Evolutionary conservation across 108 stramenopile species (phyloP), one percentile per base, ranked within the genome.

Genomic region (Cyclotella cryptica): DNA sequence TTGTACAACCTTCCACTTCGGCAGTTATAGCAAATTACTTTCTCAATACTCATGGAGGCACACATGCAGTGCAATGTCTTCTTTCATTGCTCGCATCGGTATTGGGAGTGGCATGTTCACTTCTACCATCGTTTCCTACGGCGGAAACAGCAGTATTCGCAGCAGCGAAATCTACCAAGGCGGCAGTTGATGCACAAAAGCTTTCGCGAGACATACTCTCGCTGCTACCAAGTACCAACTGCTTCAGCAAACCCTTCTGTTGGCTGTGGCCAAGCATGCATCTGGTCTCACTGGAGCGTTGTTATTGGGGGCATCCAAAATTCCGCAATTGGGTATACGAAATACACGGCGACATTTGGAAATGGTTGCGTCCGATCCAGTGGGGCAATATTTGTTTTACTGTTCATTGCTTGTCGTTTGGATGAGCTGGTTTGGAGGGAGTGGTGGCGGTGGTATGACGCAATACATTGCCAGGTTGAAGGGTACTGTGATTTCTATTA

Each of bases 371-470:
- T 57, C 46, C 4, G 94, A 95, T 81, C 94, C 94, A 15, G 82
- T 95, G 13, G 88, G 89, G 22, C 92, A 92, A 43, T 95, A 95
- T 76, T 83, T 93, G 27, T 93, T 92, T 72, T 92, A 89, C 52
- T 85, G 86, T 62, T 88, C 94, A 0, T 64, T 91, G 18, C 17
- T 95, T 46, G 65, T 88, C 30, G 66, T 90, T 28, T 95, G 94
- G 94, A 71, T 91, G 74, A 52, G 72, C n/a, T 49, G 59, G 55
- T 68, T 63, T 46, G 57, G 66, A 13, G 70, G 76, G 24, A 45
- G 72, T 11, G 21, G 71, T n/a, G 44, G 12, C 88, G 87, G 81
- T 87, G 88, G 87, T 15, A 72, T 43, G 70, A 13, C 27, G 11
- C 22, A 41, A 11, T 80, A 53, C 41, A 41, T 69, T 5, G 66